Conservation (phyloP, 371 early-diverging fungal genomes). For the Lichtheimia ornata region DNA sequence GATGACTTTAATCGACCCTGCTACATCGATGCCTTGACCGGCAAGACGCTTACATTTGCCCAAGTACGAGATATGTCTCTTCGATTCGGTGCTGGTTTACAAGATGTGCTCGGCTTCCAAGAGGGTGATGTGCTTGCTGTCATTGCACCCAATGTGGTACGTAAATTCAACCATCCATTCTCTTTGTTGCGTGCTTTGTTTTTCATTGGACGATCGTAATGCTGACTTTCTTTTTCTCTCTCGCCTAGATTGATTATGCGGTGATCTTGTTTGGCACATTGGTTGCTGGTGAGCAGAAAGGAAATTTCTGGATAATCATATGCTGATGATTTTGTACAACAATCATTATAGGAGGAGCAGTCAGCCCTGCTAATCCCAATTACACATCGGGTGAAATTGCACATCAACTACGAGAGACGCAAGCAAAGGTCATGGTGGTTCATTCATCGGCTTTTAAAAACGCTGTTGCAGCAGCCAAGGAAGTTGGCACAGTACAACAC, state of each 20-base stretch:
- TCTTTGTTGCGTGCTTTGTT: not conserved
- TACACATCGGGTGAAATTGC: conserved; percentile 78
- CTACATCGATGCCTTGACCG: conserved; percentile 61
- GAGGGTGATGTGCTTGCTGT: conserved; percentile 70
- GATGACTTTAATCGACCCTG: conserved; percentile 33
- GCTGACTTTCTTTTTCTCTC: not conserved
- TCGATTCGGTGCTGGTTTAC: conserved; percentile 74
- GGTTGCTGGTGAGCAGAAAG: conserved; percentile 30
- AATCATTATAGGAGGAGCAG: conserved; percentile 55
- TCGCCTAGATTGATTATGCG: conserved; percentile 40
- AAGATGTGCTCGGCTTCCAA: conserved; percentile 54
- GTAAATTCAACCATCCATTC: not conserved
- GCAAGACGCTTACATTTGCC: conserved; percentile 59
- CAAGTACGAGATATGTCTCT: conserved; percentile 56
- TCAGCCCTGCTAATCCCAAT: conserved; percentile 75
- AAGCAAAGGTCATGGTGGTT: conserved; percentile 63
- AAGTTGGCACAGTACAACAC: conserved; percentile 44
- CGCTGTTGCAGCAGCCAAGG: conserved; percentile 62
- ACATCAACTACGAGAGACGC: conserved; percentile 70
- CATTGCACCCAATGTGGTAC: conserved; percentile 72
- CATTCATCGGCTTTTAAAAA: conserved; percentile 41
- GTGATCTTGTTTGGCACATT: conserved; percentile 38
- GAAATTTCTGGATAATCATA: not conserved
- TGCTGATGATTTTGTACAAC: not conserved
- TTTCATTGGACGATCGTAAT: not conserved